Conservation (phyloP, 1,284 basidiomycete species). For the Ustilago trichophora region DNA sequence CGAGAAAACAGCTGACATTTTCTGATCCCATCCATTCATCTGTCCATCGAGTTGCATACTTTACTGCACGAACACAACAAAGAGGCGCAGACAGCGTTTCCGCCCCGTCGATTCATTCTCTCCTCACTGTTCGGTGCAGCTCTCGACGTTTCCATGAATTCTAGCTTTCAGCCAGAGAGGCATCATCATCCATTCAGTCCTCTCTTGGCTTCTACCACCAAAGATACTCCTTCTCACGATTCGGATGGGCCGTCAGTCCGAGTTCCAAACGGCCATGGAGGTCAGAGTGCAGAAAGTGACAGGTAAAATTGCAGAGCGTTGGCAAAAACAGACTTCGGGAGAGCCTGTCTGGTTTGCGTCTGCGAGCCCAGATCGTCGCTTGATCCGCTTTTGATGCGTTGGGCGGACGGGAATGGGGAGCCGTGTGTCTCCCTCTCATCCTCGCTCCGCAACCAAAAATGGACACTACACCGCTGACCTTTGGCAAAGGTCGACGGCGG, state of each 20-base stretch:
- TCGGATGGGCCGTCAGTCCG: too few species aligned
- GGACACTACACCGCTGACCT: not conserved
- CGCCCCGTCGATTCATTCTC: not conserved
- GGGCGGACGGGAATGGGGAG: too few species aligned
- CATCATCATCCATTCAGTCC: not conserved
- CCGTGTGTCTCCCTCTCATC: not conserved
- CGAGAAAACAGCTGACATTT: conserved; percentile 6
- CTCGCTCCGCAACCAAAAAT: not conserved
- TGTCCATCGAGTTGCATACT: too few species aligned
- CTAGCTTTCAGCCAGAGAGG: conserved; percentile 1
- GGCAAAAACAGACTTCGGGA: too few species aligned
- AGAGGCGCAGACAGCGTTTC: too few species aligned
- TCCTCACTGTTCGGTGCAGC: not conserved
- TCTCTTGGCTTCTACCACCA: too few species aligned
- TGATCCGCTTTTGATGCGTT: not conserved
- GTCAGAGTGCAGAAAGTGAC: too few species aligned
- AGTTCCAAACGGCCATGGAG: too few species aligned
- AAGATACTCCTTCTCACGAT: too few species aligned
- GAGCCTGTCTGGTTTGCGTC: not conserved
- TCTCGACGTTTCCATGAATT: conserved; percentile 13
- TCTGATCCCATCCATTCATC: too few species aligned
- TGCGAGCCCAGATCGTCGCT: conserved; percentile 3
- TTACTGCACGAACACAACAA: too few species aligned
- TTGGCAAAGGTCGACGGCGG: not conserved
- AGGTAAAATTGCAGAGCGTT: too few species aligned